These are phyloP conservation scores for Mucor circinelloides DNA, from an alignment of 371 early-diverging fungal genomes.

Conservation along the genomic window DNA sequence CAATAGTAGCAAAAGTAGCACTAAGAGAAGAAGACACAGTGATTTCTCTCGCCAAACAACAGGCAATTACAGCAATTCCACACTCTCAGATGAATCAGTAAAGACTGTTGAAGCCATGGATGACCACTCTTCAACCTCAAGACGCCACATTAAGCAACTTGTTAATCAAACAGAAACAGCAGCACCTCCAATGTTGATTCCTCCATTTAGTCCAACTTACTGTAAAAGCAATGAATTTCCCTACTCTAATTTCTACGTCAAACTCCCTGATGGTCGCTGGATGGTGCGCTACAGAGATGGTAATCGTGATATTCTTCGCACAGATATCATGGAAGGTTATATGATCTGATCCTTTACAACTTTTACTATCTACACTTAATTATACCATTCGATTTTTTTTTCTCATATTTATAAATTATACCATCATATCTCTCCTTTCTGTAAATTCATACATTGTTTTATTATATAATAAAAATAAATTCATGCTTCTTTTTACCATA, in stretches of 20 bases:
- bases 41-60: constrained; percentile 8
- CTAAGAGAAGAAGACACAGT: not conserved
- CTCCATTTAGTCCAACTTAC: constrained; percentile 53
- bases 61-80: constrained; percentile 16
- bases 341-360: constrained; percentile 23
- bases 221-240: constrained; percentile 46
- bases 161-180: constrained; percentile 9
- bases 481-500: not conserved
- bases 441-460: not conserved
- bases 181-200: constrained; percentile 27
- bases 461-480: not conserved
- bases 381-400: not conserved
- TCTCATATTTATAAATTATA: not conserved
- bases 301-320: constrained; percentile 47
- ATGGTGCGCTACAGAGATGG: constrained; percentile 52
- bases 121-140: constrained; percentile 6
- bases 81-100: constrained; percentile 21
- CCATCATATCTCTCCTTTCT: not conserved
- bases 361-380: not conserved
- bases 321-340: constrained; percentile 47
- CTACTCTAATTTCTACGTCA: constrained; percentile 53
- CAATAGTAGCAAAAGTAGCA: not conserved
- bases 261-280: constrained; percentile 49
- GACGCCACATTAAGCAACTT: constrained; percentile 29
- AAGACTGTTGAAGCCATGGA: constrained; percentile 6